phyloP scores from a whole-genome alignment of 331 rosid genomes.

The Malus hybrid region DNA sequence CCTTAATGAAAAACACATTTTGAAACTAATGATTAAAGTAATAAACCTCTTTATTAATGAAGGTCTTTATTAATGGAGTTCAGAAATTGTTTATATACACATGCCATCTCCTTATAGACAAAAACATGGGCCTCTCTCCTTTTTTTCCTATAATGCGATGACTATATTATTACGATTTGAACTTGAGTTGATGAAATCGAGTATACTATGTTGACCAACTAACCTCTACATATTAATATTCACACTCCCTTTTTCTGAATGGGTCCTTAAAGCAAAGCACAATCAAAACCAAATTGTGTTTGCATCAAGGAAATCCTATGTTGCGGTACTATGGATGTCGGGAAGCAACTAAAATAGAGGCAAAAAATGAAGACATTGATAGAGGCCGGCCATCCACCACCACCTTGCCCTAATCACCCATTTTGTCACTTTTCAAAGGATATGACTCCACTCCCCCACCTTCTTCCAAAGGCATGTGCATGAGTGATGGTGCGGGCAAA shows the following conservation, averaged over 20 bases:
- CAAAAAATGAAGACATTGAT: background rate
- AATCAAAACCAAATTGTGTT: background rate
- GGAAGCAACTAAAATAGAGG: constrained; percentile 5
- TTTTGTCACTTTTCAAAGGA: constrained; percentile 27
- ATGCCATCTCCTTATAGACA: too few relatives aligned
- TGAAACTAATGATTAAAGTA: background rate
- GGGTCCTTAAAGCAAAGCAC: background rate
- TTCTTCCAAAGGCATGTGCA: constrained; percentile 65
- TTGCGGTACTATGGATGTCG: background rate
- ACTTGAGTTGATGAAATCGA: too few relatives aligned
- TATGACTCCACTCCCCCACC: constrained; percentile 57
- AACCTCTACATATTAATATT: too few relatives aligned
- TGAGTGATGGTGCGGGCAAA: constrained; percentile 67
- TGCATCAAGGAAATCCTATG: constrained; percentile 4
- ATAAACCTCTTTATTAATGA: background rate
- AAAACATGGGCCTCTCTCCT: too few relatives aligned
- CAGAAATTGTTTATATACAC: too few relatives aligned
- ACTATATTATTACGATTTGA: too few relatives aligned
- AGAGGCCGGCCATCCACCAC: background rate
- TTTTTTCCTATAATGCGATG: too few relatives aligned
- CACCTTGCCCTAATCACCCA: background rate
- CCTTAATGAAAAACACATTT: background rate
- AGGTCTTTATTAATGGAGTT: background rate
- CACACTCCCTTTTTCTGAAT: background rate
- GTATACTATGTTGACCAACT: too few relatives aligned